A percentile compares a stretch with the other conserved stretches of the same genome.
Conservation (phyloP, 441 rosid genomes). For the Erodium trifolium region DNA sequence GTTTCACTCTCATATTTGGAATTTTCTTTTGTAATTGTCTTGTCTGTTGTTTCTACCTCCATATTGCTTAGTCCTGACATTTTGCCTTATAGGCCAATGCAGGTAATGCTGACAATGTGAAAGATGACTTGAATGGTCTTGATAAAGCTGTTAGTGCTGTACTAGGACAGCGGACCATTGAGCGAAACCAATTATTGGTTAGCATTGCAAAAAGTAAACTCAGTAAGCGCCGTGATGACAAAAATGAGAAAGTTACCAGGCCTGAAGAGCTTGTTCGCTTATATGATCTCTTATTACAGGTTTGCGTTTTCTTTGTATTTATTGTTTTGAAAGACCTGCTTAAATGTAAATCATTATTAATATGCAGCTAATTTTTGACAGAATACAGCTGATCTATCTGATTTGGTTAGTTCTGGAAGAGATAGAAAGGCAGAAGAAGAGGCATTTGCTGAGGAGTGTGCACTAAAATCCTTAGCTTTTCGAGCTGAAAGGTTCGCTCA, state of each 20-base stretch:
- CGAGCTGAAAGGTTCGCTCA: slow-evolving; percentile 68
- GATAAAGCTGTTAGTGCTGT: slow-evolving; percentile 92
- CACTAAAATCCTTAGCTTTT: slow-evolving; percentile 60
- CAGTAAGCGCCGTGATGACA: slow-evolving; percentile 71
- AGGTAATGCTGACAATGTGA: slow-evolving; percentile 83
- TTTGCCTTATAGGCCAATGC: slow-evolving; percentile 62
- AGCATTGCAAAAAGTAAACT: slow-evolving; percentile 83
- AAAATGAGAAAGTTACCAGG: slow-evolving; percentile 76
- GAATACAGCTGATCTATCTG: slow-evolving; percentile 92
- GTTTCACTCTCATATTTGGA: background rate
- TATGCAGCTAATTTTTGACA: slow-evolving; percentile 31
- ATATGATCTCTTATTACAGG: slow-evolving; percentile 89
- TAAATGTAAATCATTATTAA: slow-evolving; percentile 17
- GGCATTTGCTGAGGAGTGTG: slow-evolving; percentile 75
- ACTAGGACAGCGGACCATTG: slow-evolving; percentile 86
- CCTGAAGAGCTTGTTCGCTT: slow-evolving; percentile 98
- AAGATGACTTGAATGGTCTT: slow-evolving; percentile 88
- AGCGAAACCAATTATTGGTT: slow-evolving; percentile 84
- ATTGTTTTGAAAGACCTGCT: slow-evolving; percentile 11
- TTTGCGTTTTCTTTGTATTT: slow-evolving; percentile 18
- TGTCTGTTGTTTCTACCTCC: slow-evolving; percentile 10
- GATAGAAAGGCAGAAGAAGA: slow-evolving; percentile 86
- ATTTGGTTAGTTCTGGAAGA: slow-evolving; percentile 93
- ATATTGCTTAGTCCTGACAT: slow-evolving; percentile 24
- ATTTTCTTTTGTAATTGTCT: background rate